These are phyloP conservation scores for Avena insularis DNA, from an alignment of 176 grass and related monocot species.

Conservation along the genomic window DNA sequence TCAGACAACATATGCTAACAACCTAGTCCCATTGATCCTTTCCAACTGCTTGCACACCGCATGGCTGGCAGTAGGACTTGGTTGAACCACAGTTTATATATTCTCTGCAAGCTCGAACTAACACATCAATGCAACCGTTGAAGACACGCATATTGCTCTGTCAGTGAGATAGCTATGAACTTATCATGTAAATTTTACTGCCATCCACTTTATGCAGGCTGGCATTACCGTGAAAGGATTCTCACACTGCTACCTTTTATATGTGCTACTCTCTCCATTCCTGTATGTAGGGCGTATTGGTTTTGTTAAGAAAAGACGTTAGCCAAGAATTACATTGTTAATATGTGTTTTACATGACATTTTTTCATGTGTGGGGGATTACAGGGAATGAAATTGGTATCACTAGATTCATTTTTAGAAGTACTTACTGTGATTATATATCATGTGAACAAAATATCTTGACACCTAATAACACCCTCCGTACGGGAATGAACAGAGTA, in stretches of 20 bases:
- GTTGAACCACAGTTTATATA: not conserved
- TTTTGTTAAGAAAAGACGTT: not conserved
- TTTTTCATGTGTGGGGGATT: not conserved
- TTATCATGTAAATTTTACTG: not conserved
- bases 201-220: not conserved
- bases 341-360: not conserved
- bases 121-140: not conserved
- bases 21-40: constrained; percentile 10
- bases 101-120: not conserved
- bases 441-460: not conserved
- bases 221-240: constrained; percentile 11
- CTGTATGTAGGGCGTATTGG: not conserved
- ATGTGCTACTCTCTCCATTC: not conserved
- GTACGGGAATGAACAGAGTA: not conserved
- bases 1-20: constrained; percentile 24
- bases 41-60: constrained; percentile 4
- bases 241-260: not conserved
- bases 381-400: not conserved
- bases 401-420: not conserved
- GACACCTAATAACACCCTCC: not conserved
- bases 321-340: not conserved
- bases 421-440: not conserved
- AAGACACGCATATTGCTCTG: not conserved
- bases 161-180: not conserved
- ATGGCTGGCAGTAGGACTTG: constrained; percentile 7